These are phyloP conservation scores for Trematosphaeria pertusa DNA, from an alignment of 2,329 filamentous ascomycete genomes.

Conservation along the genomic window DNA sequence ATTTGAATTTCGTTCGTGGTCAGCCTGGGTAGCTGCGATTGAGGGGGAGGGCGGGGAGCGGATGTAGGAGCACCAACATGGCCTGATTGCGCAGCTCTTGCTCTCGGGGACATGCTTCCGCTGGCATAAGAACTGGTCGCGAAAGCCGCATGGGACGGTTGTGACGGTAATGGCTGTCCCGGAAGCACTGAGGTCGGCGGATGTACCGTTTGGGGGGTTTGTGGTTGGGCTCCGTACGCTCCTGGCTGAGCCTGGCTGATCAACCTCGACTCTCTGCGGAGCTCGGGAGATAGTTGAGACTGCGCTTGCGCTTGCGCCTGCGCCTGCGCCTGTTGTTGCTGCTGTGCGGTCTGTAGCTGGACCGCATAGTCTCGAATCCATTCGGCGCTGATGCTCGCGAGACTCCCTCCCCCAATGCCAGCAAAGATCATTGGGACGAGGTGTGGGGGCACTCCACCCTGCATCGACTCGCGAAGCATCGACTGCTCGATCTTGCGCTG, in stretches of 20 bases:
- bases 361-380: slow-evolving; percentile 59
- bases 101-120: slow-evolving; percentile 43
- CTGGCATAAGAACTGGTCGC: slow-evolving; percentile 41
- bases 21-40: slow-evolving; percentile 57
- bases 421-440: slow-evolving; percentile 63
- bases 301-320: slow-evolving; percentile 51
- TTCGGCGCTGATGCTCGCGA: slow-evolving; percentile 57
- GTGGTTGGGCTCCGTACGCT: slow-evolving; percentile 39
- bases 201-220: slow-evolving; percentile 39
- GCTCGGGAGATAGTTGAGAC: slow-evolving; percentile 49
- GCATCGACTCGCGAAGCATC: slow-evolving; percentile 60
- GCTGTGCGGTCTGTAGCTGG: slow-evolving; percentile 54
- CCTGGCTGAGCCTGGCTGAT: slow-evolving; percentile 47
- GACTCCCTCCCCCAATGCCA: slow-evolving; percentile 57
- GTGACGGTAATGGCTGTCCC: slow-evolving; percentile 46
- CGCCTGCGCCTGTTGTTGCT: slow-evolving; percentile 48
- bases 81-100: slow-evolving; percentile 38
- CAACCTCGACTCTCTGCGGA: slow-evolving; percentile 51
- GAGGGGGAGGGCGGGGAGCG: slow-evolving; percentile 53
- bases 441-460: slow-evolving; percentile 59
- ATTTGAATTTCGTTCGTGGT: slow-evolving; percentile 61
- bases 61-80: slow-evolving; percentile 47
- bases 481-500: slow-evolving; percentile 61
- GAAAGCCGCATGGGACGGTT: slow-evolving; percentile 50
- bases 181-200: slow-evolving; percentile 44